Evolutionary conservation across 495 filamentous ascomycete species (phyloP), one percentile per base, ranked within the genome.

Genomic region (Penicillium odoratum): DNA sequence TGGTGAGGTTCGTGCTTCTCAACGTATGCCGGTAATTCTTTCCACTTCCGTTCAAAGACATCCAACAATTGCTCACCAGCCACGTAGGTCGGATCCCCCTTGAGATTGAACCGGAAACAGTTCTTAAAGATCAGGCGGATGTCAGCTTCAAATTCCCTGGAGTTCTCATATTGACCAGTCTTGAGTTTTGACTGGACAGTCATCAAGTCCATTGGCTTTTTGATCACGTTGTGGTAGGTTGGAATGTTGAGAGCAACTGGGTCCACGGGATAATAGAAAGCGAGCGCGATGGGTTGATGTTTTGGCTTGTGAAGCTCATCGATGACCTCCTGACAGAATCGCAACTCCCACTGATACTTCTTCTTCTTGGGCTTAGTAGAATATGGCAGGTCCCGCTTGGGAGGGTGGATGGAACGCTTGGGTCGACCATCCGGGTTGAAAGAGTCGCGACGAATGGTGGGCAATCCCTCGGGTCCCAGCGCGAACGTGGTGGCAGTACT

Each of bases 221-320:
- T 97, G 73, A 98, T 89, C 61, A 98, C 75, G 62, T 87, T 92
- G 69, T 92, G 91, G 67, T 98, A 98, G 16, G 88, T 83, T 1
- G 94, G 94, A 56, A 98, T 97, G 72, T 95, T 93, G 56, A 97
- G 74, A 5, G 92, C 93, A 25, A 97, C 93, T 0, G 95, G 93
- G 63, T 98, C 94, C 15, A 98, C 94, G 0, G 93, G 90, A 5
- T 74, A 70, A 62, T 89, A 75, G 74, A 98, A 98, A 40, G 89
- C 84, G 31, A 75, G 76, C 5, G 89, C 85, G 62, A 86, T 77
- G 3, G 66, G 61, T 29, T 74, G 77, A 65, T 96, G 83, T 67
- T 90, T 91, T 0, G 82, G 70, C 67, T 92, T 93, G 60, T 84
- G 78, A 9, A 98, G 66, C 70, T 97, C 91, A 31, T 85, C 82